Conservation (phyloP, 768 basidiomycete species). For the Hysterangium stoloniferum region DNA sequence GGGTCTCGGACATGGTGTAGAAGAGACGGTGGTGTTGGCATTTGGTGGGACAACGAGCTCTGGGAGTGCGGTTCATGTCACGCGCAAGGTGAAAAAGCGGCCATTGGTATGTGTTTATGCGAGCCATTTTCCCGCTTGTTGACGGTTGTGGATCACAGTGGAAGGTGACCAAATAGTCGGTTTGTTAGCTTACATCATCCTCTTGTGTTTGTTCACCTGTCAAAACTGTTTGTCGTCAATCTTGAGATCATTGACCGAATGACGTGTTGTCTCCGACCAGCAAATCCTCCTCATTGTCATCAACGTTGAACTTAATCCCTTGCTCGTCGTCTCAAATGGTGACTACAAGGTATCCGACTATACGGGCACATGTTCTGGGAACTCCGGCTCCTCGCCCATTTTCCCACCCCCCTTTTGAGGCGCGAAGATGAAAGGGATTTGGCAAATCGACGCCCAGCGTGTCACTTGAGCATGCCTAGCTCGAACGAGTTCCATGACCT, state of each 20-base stretch:
- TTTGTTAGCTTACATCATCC: constrained; percentile 1
- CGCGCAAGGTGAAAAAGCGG: constrained; percentile 71
- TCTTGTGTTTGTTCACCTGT: constrained; percentile 10
- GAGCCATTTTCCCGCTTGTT: background rate
- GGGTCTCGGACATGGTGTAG: constrained; percentile 62
- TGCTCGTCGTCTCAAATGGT: too few species aligned
- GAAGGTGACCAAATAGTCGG: constrained; percentile 13
- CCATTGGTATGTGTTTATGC: constrained; percentile 20
- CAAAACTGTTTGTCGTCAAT: constrained; percentile 10
- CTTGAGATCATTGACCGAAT: constrained; percentile 2
- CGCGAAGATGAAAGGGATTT: background rate
- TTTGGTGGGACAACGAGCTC: constrained; percentile 57
- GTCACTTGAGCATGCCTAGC: background rate
- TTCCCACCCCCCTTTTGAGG: constrained; percentile 6
- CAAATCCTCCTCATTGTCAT: background rate
- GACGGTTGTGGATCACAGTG: constrained; percentile 4
- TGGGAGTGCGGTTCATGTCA: constrained; percentile 78
- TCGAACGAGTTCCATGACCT: constrained; percentile 7
- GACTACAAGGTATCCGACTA: too few species aligned
- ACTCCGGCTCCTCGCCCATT: background rate
- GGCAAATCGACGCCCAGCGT: background rate
- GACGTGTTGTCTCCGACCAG: constrained; percentile 3
- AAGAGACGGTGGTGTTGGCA: constrained; percentile 88
- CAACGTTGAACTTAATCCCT: background rate
- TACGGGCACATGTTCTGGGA: background rate